Evolutionary conservation across 768 basidiomycete genomes (phyloP).

Genomic region (Royoungia palumana): DNA sequence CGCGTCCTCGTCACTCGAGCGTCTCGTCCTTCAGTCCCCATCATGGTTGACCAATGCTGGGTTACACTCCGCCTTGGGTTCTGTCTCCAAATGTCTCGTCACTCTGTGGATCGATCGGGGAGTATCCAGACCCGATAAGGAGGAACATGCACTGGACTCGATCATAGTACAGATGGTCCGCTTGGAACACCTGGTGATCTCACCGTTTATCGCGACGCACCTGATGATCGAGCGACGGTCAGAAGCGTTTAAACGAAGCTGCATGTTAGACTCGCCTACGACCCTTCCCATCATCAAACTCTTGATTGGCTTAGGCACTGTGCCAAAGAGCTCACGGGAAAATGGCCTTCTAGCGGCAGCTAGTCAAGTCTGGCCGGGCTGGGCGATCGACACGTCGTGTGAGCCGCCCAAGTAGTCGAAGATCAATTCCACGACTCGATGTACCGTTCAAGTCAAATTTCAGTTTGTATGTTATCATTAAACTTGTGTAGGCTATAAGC

Average conservation of each 20-base stretch:
- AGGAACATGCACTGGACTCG: not conserved
- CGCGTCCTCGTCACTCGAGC: not conserved
- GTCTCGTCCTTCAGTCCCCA: not conserved
- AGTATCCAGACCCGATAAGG: too few species aligned
- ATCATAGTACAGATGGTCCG: not conserved
- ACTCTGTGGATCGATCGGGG: too few species aligned
- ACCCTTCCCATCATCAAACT: not conserved
- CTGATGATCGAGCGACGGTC: not conserved
- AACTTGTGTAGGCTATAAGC: too few species aligned
- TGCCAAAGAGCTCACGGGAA: too few species aligned
- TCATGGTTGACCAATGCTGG: not conserved
- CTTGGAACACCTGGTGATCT: not conserved
- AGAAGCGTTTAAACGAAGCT: not conserved
- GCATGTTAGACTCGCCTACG: not conserved
- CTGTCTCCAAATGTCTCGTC: not conserved
- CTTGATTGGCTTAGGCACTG: not conserved
- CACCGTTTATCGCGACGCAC: not conserved
- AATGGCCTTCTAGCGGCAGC: too few species aligned
- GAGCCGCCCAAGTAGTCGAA: too few species aligned
- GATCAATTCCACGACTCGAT: too few species aligned
- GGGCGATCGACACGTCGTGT: too few species aligned
- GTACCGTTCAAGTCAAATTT: too few species aligned
- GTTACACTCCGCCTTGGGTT: not conserved
- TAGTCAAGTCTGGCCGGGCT: too few species aligned
- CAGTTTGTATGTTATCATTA: too few species aligned